A percentile compares a stretch with the other conserved stretches of the same genome.
Evolutionary conservation across 768 basidiomycete species (phyloP).

Genomic region (Fomitopsis pulvina): DNA sequence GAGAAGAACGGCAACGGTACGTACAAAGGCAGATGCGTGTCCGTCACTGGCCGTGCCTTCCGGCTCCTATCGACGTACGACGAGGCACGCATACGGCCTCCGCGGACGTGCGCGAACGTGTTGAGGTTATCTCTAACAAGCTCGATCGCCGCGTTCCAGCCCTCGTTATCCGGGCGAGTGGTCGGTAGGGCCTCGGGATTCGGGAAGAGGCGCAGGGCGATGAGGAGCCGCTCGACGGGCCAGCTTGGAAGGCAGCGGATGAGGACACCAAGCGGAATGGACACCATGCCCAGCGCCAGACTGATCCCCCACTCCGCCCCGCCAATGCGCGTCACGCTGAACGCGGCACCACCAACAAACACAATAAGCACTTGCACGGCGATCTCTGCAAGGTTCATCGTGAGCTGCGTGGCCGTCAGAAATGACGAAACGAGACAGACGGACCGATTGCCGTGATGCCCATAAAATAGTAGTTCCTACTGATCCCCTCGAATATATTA

Average conservation of each 20-base stretch:
- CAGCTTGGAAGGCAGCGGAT: conserved; percentile 77
- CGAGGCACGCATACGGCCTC: conserved; percentile 82
- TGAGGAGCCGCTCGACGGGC: conserved; percentile 64
- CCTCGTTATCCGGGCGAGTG: conserved; percentile 44
- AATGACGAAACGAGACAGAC: conserved; percentile 21
- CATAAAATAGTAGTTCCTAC: conserved; percentile 79
- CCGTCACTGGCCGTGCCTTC: conserved; percentile 44
- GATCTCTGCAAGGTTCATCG: conserved; percentile 59
- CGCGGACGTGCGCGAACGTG: conserved; percentile 78
- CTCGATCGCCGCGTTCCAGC: conserved; percentile 77
- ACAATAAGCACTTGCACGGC: conserved; percentile 84
- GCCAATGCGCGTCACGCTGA: conserved; percentile 74
- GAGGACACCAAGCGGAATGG: conserved; percentile 81
- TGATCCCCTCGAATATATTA: conserved; percentile 85
- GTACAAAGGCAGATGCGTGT: conserved; percentile 38
- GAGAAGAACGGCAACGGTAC: conserved; percentile 27
- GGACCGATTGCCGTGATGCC: conserved; percentile 78
- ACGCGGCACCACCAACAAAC: conserved; percentile 86
- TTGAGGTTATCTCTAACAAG: conserved; percentile 81
- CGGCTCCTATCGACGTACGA: conserved; percentile 82
- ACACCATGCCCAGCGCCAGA: conserved; percentile 77
- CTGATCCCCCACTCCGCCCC: conserved; percentile 94
- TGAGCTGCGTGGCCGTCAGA: not conserved
- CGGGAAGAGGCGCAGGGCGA: conserved; percentile 51
- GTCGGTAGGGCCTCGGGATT: conserved; percentile 63